Percentiles rank a stretch among this genome's conserved stretches.
Conservation (phyloP, 1,139 yeast species). For the Candida buenavistaensis region DNA sequence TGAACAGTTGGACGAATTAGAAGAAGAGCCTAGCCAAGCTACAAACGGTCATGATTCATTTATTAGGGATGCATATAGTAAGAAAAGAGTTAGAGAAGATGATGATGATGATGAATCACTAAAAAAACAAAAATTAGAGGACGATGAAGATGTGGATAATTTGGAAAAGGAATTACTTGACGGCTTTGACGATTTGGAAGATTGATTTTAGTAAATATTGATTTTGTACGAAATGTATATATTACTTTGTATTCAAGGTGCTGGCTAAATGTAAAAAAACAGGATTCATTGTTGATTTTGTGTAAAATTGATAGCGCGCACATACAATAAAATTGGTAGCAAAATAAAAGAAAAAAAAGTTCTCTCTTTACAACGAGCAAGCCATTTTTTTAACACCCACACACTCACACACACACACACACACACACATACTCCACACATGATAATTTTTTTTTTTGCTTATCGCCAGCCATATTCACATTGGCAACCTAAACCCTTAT, state of each 20-base stretch:
- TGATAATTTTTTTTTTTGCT: neutral
- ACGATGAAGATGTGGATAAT: conserved; percentile 34
- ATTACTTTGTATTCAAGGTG: too few species aligned
- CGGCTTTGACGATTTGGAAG: conserved; percentile 47
- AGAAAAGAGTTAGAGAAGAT: conserved; percentile 5
- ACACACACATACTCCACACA: neutral
- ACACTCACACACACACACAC: neutral
- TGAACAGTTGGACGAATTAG: too few species aligned
- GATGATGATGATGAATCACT: conserved; percentile 5
- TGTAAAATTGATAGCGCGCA: neutral
- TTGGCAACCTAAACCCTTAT: neutral
- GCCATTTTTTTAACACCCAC: conserved; percentile 5
- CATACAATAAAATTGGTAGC: too few species aligned
- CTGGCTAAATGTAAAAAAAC: too few species aligned
- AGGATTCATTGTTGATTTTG: too few species aligned
- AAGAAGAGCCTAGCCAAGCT: conserved; percentile 13
- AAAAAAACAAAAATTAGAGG: conserved; percentile 13
- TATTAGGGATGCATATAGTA: conserved; percentile 19
- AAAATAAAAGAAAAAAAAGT: too few species aligned
- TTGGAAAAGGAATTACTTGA: conserved; percentile 48
- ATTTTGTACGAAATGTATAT: too few species aligned
- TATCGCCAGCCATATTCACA: neutral
- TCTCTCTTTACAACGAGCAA: conserved; percentile 7
- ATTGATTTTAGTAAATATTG: too few species aligned
- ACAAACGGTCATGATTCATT: conserved; percentile 25